Evolutionary conservation across 2,329 filamentous ascomycete genomes (phyloP).

Genomic region (Microsporum audouinii): DNA sequence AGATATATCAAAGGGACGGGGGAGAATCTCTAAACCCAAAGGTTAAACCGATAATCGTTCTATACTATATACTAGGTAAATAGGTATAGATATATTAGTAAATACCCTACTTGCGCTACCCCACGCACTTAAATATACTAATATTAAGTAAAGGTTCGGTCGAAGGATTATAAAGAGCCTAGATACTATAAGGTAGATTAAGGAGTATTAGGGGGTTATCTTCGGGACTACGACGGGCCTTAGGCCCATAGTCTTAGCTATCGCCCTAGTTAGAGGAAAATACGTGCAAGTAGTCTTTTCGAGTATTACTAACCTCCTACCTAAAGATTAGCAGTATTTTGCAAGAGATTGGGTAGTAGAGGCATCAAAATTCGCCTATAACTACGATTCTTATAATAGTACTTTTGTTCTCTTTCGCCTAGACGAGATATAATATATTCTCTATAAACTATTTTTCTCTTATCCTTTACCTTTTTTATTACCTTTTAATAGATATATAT

Average conservation of each 20-base stretch:
- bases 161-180: background rate
- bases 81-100: background rate
- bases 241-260: background rate
- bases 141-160: background rate
- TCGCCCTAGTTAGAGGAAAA: background rate
- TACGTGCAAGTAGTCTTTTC: background rate
- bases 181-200: background rate
- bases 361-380: background rate
- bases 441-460: background rate
- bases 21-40: background rate
- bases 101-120: background rate
- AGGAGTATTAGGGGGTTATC: background rate
- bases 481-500: background rate
- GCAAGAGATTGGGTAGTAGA: background rate
- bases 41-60: background rate
- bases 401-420: background rate
- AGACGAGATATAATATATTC: background rate
- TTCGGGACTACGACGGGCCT: background rate
- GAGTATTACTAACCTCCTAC: background rate
- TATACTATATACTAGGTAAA: background rate
- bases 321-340: background rate
- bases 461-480: background rate
- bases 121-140: background rate
- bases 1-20: background rate
- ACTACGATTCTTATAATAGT: background rate